These are phyloP conservation scores for Flaveria sonorensis DNA, from an alignment of 129 eudicot species.

Conservation along the genomic window DNA sequence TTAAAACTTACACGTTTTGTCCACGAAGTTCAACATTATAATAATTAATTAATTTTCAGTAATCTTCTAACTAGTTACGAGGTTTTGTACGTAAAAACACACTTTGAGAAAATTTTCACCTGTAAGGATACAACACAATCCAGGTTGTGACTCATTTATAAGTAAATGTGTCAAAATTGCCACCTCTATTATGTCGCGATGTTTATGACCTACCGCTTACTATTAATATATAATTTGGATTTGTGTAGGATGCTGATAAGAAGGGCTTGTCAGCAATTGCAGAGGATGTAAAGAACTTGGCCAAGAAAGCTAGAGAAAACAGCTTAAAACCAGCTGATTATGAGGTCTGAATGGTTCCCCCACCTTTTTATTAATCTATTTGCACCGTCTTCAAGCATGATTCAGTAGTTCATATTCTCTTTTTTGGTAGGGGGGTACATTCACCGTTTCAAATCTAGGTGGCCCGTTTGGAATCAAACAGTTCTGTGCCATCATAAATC, in stretches of 20 bases:
- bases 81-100: background rate
- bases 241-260: conserved; percentile 83
- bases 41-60: background rate
- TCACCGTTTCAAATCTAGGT: conserved; percentile 79
- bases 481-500: conserved; percentile 94
- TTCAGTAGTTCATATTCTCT: background rate
- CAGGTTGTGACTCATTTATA: background rate
- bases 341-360: conserved; percentile 54
- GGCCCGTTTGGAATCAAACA: conserved; percentile 94
- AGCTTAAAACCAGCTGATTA: conserved; percentile 86
- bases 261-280: conserved; percentile 79
- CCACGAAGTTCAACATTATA: background rate
- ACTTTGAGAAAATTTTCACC: background rate
- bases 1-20: background rate
- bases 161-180: background rate
- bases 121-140: background rate
- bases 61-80: background rate
- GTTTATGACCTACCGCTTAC: background rate
- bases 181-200: background rate
- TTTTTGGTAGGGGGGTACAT: conserved; percentile 69
- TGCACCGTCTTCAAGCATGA: background rate
- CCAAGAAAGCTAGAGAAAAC: conserved; percentile 86
- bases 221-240: background rate
- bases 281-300: conserved; percentile 79
- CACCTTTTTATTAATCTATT: background rate